A percentile compares a stretch with the other conserved stretches of the same genome.
Evolutionary conservation across 2,329 filamentous ascomycete species (phyloP).

Genomic region (Colletotrichum shisoi): DNA sequence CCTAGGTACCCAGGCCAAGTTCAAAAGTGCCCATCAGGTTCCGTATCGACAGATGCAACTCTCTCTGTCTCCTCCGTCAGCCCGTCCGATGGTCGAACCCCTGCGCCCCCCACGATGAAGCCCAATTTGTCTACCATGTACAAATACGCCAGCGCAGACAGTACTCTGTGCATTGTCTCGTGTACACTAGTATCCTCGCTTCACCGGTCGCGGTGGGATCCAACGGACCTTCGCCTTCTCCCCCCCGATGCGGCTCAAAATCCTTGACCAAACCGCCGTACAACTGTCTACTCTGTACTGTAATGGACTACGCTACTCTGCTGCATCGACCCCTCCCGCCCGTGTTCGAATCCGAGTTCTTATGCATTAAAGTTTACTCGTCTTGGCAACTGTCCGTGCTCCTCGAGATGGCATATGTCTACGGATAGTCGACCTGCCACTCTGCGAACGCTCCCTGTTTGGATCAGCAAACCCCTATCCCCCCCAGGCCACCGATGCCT

Average conservation of each 20-base stretch:
- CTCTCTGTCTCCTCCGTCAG: not conserved
- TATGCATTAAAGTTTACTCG: not conserved
- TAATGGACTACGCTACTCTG: not conserved
- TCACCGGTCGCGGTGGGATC: not conserved
- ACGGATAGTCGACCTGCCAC: conserved; percentile 13
- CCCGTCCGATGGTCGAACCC: conserved; percentile 18
- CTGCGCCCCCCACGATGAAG: conserved; percentile 24
- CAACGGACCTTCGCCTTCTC: not conserved
- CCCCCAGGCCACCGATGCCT: not conserved
- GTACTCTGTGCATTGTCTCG: too few relatives aligned
- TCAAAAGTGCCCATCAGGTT: too few relatives aligned
- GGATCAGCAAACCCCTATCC: not conserved
- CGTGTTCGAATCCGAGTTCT: not conserved
- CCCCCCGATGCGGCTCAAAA: not conserved
- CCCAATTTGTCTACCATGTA: not conserved
- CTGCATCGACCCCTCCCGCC: not conserved
- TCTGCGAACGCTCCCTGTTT: not conserved
- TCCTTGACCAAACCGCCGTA: not conserved
- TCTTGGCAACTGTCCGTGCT: conserved; percentile 2
- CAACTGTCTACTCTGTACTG: too few relatives aligned
- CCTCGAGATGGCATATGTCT: conserved; percentile 31
- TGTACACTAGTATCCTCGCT: not conserved
- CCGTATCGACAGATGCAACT: not conserved
- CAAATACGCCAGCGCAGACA: not conserved
- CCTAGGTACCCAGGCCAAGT: too few relatives aligned